A percentile compares a stretch with the other conserved stretches of the same genome.
phyloP scores from a whole-genome alignment of 2,329 filamentous ascomycete species.

The Aureobasidium namibiae region DNA sequence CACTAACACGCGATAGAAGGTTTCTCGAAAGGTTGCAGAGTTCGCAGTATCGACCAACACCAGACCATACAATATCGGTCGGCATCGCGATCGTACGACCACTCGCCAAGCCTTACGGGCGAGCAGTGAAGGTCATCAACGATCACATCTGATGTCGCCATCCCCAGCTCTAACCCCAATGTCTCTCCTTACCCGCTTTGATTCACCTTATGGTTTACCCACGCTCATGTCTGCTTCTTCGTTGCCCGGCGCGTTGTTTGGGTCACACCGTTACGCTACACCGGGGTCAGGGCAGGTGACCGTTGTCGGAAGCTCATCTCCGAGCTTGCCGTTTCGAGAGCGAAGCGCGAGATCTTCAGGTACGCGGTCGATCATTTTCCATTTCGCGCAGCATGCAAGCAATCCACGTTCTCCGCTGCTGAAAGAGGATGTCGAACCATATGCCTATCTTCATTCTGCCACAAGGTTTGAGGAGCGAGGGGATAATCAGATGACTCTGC shows the following conservation, averaged over 20 bases:
- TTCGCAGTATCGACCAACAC: background rate
- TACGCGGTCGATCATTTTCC: background rate
- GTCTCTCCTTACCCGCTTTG: background rate
- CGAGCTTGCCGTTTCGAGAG: background rate
- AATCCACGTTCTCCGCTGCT: too few species aligned
- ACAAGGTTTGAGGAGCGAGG: too few species aligned
- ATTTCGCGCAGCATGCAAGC: too few species aligned
- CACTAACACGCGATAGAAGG: background rate
- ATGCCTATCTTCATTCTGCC: too few species aligned
- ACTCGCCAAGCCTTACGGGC: too few species aligned
- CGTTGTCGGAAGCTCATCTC: background rate
- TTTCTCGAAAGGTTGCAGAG: background rate
- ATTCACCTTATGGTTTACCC: background rate
- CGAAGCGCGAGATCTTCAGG: background rate
- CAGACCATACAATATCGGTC: background rate
- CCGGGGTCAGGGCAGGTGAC: background rate
- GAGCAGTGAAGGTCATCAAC: too few species aligned
- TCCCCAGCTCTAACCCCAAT: background rate
- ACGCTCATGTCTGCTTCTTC: background rate
- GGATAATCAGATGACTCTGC: too few species aligned
- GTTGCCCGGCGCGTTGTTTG: background rate
- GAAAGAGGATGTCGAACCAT: too few species aligned
- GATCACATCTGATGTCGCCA: too few species aligned
- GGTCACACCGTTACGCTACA: background rate
- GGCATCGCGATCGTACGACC: background rate